Base-by-base conservation (phyloP, 2,329 filamentous ascomycete species). In the Torrubiella hemipterigena region DNA sequence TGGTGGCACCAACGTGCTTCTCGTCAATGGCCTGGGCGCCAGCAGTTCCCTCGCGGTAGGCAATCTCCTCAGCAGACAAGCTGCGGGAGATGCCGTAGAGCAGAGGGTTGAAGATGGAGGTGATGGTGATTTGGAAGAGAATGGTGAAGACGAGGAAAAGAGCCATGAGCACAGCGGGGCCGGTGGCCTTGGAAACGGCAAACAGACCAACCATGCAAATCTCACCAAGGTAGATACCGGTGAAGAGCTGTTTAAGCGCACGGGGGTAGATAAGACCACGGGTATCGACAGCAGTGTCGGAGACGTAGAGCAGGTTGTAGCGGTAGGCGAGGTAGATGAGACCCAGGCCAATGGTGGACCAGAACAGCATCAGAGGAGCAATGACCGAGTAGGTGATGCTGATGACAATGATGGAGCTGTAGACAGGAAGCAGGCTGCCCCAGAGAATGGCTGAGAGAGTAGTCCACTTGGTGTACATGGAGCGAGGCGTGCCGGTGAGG, bases 211-310 rank as follows among this genome's bases (percentile, higher is more conserved):
- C 73, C 44, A 94, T 61, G 52, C 81, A 87, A 33, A 87, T 58
- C 44, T 89, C 77, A 1, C 78, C 73, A 11, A 94, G 61, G 54
- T 94, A 94, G 29, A 91, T 65, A 31, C 86, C 85, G 3, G 77
- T 73, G 26, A 89, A 73, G 19, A 91, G 69, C 38, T 96, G 87
- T 61, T 94, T 84, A 26, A 96, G 67, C 5, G 84, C 87, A 16
- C 84, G 81, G 2, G 85, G 81, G 50, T 94, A 96, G 46, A 85
- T 77, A 15, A 89, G 74, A 29, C 91, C 89, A 47, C 84, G 84
- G 29, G 86, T 94, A 49, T 96, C 87, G 40, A 93, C 76, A 38
- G 76, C 65, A 10, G 80, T 70, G 42, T 86, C 80, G 29, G 74
- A 78, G 11, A 91, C 81, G 51, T 83, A 94, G 15, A 94, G 64